These are phyloP conservation scores for Nothophaeocryptopus gaeumannii DNA, from an alignment of 2,329 filamentous ascomycete genomes.

Conservation along the genomic window DNA sequence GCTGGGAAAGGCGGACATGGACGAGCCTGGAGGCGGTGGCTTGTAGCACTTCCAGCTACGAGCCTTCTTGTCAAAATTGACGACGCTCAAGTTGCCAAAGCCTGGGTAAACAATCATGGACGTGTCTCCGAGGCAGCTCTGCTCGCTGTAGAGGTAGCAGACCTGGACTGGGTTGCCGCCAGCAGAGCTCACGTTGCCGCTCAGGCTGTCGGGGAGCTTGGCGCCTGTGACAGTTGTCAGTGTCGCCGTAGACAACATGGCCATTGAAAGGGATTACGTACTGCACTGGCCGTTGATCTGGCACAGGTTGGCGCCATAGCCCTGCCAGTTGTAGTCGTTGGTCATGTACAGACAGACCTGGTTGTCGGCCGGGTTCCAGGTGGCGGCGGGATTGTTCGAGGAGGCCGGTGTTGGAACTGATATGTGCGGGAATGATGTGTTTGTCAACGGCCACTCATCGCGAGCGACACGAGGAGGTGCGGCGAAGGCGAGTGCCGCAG, in stretches of 20 bases:
- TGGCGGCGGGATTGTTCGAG: not conserved
- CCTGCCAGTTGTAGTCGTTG: slow-evolving; percentile 7
- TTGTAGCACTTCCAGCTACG: slow-evolving; percentile 14
- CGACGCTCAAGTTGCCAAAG: slow-evolving; percentile 4
- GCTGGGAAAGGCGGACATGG: not conserved
- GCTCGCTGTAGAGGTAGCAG: slow-evolving; percentile 13
- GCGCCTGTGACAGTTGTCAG: slow-evolving; percentile 1
- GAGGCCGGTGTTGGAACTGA: slow-evolving; percentile 1
- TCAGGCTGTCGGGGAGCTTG: slow-evolving; percentile 9
- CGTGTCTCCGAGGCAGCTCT: slow-evolving; percentile 6
- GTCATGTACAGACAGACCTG: slow-evolving; percentile 14
- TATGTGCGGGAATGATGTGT: not conserved
- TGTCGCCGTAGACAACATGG: not conserved
- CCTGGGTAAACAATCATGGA: slow-evolving; percentile 11
- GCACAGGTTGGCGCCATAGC: slow-evolving; percentile 14
- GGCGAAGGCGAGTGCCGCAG: not conserved
- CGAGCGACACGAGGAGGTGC: not conserved
- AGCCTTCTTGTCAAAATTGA: slow-evolving; percentile 6
- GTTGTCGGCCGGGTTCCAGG: slow-evolving; percentile 5
- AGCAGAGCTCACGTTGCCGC: slow-evolving; percentile 9
- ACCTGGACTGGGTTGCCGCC: slow-evolving; percentile 1
- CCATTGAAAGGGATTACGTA: not conserved
- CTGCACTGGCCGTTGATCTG: slow-evolving; percentile 6
- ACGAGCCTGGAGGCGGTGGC: not conserved
- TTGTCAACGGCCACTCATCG: slow-evolving; percentile 1